Evolutionary conservation across 345 rosid species (phyloP).

Genomic region (Hevea brasiliensis): DNA sequence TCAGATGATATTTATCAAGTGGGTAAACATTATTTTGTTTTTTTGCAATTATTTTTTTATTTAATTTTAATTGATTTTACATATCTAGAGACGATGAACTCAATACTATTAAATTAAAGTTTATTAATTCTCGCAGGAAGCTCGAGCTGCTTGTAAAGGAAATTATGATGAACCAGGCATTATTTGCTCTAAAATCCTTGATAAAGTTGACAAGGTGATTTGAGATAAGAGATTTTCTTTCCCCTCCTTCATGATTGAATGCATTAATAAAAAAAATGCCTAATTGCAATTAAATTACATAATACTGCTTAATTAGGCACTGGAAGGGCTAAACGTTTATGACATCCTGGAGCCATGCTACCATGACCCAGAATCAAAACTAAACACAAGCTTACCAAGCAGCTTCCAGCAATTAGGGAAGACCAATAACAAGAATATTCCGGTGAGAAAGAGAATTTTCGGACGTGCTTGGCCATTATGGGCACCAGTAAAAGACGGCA

Average conservation of each 20-base stretch:
- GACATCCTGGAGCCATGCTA: conserved; percentile 57
- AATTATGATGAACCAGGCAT: conserved; percentile 15
- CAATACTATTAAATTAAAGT: too few species aligned
- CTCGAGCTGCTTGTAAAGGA: conserved; percentile 31
- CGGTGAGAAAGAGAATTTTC: conserved; percentile 41
- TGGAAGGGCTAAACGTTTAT: conserved; percentile 36
- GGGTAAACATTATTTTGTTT: too few species aligned
- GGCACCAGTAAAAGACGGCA: conserved; percentile 23
- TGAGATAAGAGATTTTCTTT: too few species aligned
- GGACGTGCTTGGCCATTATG: conserved; percentile 51
- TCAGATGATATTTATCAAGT: conserved; percentile 41
- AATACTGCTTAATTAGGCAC: conserved; percentile 25
- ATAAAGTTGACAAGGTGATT: conserved; percentile 28
- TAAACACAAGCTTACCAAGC: conserved; percentile 28
- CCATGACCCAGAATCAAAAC: conserved; percentile 25
- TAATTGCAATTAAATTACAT: too few species aligned
- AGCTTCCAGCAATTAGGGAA: conserved; percentile 42
- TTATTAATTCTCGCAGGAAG: conserved; percentile 11
- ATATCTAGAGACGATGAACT: too few species aligned
- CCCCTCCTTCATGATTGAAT: too few species aligned
- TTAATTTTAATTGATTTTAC: too few species aligned
- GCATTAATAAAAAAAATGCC: too few species aligned
- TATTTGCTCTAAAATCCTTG: conserved; percentile 15
- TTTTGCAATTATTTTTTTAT: too few species aligned
- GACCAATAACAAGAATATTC: conserved; percentile 29